Percentiles rank a stretch among this genome's conserved stretches.
phyloP scores from a whole-genome alignment of 805 yeast genomes.

The Yarrowia sp. region DNA sequence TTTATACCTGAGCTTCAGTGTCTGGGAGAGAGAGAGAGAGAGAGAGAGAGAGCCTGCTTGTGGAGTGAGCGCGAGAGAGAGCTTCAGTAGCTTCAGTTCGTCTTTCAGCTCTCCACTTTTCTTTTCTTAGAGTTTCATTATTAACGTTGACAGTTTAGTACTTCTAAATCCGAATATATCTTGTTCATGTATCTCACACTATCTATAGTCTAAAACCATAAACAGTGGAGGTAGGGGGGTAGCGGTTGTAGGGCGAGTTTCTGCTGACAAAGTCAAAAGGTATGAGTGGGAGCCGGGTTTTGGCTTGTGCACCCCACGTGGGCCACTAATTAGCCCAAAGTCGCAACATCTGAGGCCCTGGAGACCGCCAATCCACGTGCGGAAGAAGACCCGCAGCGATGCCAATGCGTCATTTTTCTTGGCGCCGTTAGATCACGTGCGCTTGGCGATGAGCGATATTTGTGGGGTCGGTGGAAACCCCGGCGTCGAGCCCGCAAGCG shows the following conservation, averaged over 20 bases:
- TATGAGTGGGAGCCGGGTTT: constrained; percentile 4
- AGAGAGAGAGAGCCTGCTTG: too few species aligned
- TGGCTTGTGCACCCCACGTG: constrained; percentile 17
- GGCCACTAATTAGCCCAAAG: not conserved
- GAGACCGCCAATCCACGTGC: not conserved
- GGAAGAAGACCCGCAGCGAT: not conserved
- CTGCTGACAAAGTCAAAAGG: not conserved
- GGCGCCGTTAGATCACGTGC: constrained; percentile 15
- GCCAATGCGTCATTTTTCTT: constrained; percentile 32
- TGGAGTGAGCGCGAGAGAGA: too few species aligned
- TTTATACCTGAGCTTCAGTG: too few species aligned
- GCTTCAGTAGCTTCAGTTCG: too few species aligned
- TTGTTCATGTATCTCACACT: not conserved
- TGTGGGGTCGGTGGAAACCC: not conserved
- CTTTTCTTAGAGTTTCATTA: not conserved
- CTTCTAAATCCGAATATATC: constrained; percentile 27
- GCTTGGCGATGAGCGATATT: not conserved
- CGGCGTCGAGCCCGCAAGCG: too few species aligned
- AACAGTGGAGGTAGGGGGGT: not conserved
- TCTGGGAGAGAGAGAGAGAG: too few species aligned
- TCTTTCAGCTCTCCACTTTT: too few species aligned
- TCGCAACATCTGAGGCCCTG: too few species aligned
- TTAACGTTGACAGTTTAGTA: not conserved
- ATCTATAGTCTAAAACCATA: not conserved
- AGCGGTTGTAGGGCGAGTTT: not conserved